Evolutionary conservation across 2,329 filamentous ascomycete species (phyloP).

Genomic region (Stagonosporopsis rhizophila): DNA sequence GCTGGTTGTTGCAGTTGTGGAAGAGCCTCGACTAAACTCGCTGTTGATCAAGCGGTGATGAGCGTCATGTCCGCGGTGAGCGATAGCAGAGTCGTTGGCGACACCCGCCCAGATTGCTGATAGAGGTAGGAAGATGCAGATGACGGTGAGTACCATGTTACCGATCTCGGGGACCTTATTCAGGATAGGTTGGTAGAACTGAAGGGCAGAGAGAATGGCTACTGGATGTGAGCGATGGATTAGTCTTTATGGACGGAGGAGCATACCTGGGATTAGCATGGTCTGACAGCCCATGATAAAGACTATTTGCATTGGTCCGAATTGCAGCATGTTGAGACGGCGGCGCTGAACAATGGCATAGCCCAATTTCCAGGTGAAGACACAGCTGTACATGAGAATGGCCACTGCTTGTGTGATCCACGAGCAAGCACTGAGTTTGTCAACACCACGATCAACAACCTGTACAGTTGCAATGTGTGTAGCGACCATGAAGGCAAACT

Average conservation of each 20-base stretch:
- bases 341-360: constrained; percentile 63
- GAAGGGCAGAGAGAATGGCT: constrained; percentile 68
- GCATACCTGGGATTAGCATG: constrained; percentile 66
- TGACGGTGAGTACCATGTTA: constrained; percentile 63
- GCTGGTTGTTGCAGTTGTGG: constrained; percentile 11
- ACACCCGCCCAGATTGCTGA: constrained; percentile 69
- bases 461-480: constrained; percentile 54
- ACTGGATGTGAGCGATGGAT: constrained; percentile 26
- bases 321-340: constrained; percentile 64
- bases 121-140: constrained; percentile 69
- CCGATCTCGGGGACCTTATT: constrained; percentile 60
- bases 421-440: constrained; percentile 41
- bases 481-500: constrained; percentile 60
- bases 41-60: constrained; percentile 39
- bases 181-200: constrained; percentile 58
- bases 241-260: not conserved
- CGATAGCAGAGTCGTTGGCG: constrained; percentile 32
- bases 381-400: constrained; percentile 67
- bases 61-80: constrained; percentile 29
- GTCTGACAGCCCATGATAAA: constrained; percentile 74
- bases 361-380: constrained; percentile 69
- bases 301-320: constrained; percentile 70
- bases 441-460: constrained; percentile 33
- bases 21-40: constrained; percentile 28
- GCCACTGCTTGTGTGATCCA: constrained; percentile 62